Conservation (phyloP, 2,329 filamentous ascomycete species). For the Calycina marina region DNA sequence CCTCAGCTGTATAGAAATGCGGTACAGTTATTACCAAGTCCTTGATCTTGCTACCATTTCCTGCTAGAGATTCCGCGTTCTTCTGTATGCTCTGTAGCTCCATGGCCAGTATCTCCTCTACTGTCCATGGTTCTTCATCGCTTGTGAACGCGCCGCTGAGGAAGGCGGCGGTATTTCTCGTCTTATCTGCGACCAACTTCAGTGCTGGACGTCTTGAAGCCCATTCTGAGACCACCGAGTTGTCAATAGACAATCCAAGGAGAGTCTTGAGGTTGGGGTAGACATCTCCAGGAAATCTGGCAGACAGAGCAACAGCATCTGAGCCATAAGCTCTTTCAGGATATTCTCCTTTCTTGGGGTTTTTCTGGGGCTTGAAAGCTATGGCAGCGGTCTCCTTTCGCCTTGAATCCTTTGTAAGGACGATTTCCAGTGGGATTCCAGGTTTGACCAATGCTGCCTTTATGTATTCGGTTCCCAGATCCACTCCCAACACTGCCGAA, state of each 20-base stretch:
- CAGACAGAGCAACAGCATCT: conserved; percentile 75
- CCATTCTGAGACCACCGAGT: conserved; percentile 54
- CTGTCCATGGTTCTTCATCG: conserved; percentile 53
- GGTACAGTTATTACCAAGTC: conserved; percentile 84
- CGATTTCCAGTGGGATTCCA: conserved; percentile 91
- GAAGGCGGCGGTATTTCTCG: conserved; percentile 62
- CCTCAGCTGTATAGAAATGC: conserved; percentile 77
- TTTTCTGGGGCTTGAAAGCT: conserved; percentile 77
- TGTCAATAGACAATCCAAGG: conserved; percentile 55
- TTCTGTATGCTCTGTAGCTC: conserved; percentile 80
- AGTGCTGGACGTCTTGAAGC: conserved; percentile 64
- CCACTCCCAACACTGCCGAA: conserved; percentile 75
- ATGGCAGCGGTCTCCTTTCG: conserved; percentile 87
- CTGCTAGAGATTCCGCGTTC: conserved; percentile 76
- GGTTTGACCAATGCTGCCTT: conserved; percentile 94
- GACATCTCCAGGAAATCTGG: conserved; percentile 82
- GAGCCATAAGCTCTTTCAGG: conserved; percentile 87
- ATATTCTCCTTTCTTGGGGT: conserved; percentile 48
- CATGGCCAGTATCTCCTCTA: conserved; percentile 95
- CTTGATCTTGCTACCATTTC: conserved; percentile 56
- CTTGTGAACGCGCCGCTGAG: conserved; percentile 54
- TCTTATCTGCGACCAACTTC: conserved; percentile 44
- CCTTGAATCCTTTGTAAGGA: conserved; percentile 93
- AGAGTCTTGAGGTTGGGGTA: conserved; percentile 89
- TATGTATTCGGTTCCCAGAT: conserved; percentile 92